A percentile compares a stretch with the other conserved stretches of the same genome.
phyloP scores from a whole-genome alignment of 2,329 filamentous ascomycete species.

The Fusarium luffae region DNA sequence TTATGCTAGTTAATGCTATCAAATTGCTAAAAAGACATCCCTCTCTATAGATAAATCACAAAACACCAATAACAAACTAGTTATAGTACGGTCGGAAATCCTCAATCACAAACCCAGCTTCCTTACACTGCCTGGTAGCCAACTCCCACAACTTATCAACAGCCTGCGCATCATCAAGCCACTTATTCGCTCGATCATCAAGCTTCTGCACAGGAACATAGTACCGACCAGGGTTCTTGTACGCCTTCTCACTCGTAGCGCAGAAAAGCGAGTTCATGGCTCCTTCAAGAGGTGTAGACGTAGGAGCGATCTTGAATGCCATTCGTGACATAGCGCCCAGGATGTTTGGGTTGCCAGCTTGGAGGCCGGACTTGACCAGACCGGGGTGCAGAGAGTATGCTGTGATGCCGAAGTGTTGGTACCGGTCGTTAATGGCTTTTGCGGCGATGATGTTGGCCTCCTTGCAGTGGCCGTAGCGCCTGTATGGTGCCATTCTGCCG shows the following conservation, averaged over 20 bases:
- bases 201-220: constrained; percentile 37
- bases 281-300: constrained; percentile 31
- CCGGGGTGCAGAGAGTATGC: constrained; percentile 44
- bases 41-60: neutral
- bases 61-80: neutral
- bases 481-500: constrained; percentile 32
- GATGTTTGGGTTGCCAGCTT: constrained; percentile 23
- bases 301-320: constrained; percentile 26
- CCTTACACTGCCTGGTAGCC: constrained; percentile 10
- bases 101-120: constrained; percentile 16
- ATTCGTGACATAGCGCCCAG: constrained; percentile 30
- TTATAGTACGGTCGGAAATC: neutral
- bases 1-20: neutral
- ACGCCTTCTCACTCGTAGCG: constrained; percentile 30
- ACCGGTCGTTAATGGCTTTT: constrained; percentile 37
- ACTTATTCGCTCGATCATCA: constrained; percentile 28
- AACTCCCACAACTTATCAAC: constrained; percentile 26
- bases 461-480: constrained; percentile 40
- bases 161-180: constrained; percentile 33
- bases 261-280: constrained; percentile 40
- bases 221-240: constrained; percentile 21
- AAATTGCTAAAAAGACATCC: neutral
- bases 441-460: constrained; percentile 37
- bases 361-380: constrained; percentile 36
- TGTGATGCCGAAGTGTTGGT: constrained; percentile 31